Percentiles rank a stretch among this genome's conserved stretches.
phyloP scores from a whole-genome alignment of 169 alveolate species.

The Babesia ovis region DNA sequence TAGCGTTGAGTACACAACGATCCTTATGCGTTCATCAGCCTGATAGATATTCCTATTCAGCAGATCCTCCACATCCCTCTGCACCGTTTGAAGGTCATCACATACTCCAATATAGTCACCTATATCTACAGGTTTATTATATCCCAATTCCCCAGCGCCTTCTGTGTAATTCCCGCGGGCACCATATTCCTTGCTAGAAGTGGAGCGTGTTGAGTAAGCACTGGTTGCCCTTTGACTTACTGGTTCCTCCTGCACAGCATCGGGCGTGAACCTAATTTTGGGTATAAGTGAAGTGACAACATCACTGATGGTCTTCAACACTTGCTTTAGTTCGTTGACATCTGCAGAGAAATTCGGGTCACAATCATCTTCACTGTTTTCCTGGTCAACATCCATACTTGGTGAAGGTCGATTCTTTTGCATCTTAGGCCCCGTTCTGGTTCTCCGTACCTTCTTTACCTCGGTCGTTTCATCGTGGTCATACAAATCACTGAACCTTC shows the following conservation, averaged over 20 bases:
- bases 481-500: conserved; percentile 18
- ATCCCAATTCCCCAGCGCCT: background rate
- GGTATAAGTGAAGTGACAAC: conserved; percentile 11
- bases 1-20: conserved; percentile 5
- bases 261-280: background rate
- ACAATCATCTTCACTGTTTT: conserved; percentile 30
- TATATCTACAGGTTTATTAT: background rate
- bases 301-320: conserved; percentile 10
- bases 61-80: conserved; percentile 17
- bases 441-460: background rate
- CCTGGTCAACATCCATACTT: background rate
- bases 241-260: background rate
- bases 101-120: conserved; percentile 2
- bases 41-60: background rate
- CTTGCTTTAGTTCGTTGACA: background rate
- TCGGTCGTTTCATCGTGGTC: background rate
- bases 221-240: background rate
- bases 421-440: background rate
- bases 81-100: conserved; percentile 7
- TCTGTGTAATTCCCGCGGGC: background rate
- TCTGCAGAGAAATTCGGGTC: background rate
- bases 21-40: background rate
- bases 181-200: background rate
- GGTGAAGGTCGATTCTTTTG: background rate
- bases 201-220: conserved; percentile 2